Base-by-base conservation (phyloP, 2,329 filamentous ascomycete genomes). In the Sphaerulina musiva region DNA sequence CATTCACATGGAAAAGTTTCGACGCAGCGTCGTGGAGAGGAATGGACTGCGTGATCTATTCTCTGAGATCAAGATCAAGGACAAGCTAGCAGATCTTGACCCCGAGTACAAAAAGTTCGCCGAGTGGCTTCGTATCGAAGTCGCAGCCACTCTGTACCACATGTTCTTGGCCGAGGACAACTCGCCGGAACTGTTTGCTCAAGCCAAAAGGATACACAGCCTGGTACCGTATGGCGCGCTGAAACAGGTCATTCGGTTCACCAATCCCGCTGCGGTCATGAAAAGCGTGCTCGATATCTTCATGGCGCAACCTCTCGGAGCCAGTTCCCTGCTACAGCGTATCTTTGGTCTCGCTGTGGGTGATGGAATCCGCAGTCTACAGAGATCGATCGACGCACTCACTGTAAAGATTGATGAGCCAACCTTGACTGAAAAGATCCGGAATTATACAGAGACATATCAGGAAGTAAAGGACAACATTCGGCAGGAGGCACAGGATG, bases 101-200 rank as follows among this genome's bases (percentile, higher is more conserved):
- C 85, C 95, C 9, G 91, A 97, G 69, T 97, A 97, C 70, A 88
- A 93, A 67, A 98, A 97, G 70, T 97, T 98, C 68, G 92, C 92
- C 14, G 93, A 98, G 71, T 98, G 93, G 93, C 76, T 97, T 48
- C 85, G 93, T 39, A 98, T 98, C 66, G 93, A 98, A 74, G 85
- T 98, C 46, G 93, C 93, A 23, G 93, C 93, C 40, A 96, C 93
- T 20, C 83, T 97, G 55, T 98, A 98, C 68, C 93, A 98, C 70
- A 78, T 98, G 34, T 98, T 98, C 78, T 79, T 98, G 43, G 93
- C 93, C 5, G 93, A 98, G 70, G 93, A 98, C 73, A 98, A 98
- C 71, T 96, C 92, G 0, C 91, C 93, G 0, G 93, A 98, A 68
- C 73, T 98, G 31, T 97, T 97, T 70, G 89, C 90, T 0, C 93